A percentile compares a stretch with the other conserved stretches of the same genome.
Evolutionary conservation across 352 stramenopile genomes (phyloP).

Genomic region (Phytophthora meadii): DNA sequence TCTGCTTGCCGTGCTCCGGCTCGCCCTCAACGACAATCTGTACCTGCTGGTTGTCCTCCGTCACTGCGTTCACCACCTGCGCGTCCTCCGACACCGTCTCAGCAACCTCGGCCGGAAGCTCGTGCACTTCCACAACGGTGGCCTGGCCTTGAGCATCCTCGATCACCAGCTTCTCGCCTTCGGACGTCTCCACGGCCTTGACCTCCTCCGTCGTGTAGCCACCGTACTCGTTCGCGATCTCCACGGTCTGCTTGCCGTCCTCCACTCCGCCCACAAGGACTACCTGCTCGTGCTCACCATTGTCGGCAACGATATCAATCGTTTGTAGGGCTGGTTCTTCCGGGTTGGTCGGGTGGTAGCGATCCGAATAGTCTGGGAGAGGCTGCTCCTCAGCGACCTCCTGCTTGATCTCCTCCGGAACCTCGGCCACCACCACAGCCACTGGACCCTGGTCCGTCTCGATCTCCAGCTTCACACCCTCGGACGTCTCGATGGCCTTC

Average conservation of each 20-base stretch:
- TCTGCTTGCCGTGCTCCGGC: constrained; percentile 17
- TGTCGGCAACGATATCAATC: not conserved
- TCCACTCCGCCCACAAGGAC: constrained; percentile 8
- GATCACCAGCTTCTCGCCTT: constrained; percentile 11
- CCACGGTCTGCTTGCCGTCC: constrained; percentile 10
- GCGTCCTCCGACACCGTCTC: constrained; percentile 1
- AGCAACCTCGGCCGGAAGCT: constrained; percentile 29
- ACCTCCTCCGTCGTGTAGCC: constrained; percentile 11
- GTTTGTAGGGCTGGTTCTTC: no score
- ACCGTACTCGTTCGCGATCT: constrained; percentile 14
- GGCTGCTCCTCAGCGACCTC: not conserved
- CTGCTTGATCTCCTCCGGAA: constrained; percentile 9
- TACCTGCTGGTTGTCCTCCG: not conserved
- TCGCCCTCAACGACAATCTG: constrained; percentile 17
- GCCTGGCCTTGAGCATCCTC: constrained; percentile 3
- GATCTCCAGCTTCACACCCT: constrained; percentile 13
- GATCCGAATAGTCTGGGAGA: no score
- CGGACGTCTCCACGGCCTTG: constrained; percentile 7
- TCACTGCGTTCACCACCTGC: constrained; percentile 20
- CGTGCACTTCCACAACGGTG: constrained; percentile 8
- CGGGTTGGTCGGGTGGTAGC: no score
- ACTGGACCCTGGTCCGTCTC: constrained; percentile 10
- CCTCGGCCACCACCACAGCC: constrained; percentile 2
- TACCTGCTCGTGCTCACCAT: constrained; percentile 14
- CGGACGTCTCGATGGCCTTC: constrained; percentile 5